phyloP scores from a whole-genome alignment of 75 land plant genomes.

The Picea glauca region DNA sequence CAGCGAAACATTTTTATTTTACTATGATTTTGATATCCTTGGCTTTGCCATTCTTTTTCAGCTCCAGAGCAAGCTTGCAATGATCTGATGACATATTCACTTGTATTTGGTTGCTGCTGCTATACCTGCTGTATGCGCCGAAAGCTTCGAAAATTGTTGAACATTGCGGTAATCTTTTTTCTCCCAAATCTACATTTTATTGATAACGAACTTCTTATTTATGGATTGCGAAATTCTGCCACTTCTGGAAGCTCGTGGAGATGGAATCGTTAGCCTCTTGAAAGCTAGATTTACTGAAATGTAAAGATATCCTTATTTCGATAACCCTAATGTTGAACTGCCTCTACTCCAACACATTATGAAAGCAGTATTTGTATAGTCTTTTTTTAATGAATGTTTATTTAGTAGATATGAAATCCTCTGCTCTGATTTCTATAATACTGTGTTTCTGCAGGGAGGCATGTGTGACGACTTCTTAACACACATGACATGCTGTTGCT shows the following conservation, averaged over 20 bases:
- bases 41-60: conserved; percentile 19
- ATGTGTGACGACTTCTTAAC: conserved; percentile 81
- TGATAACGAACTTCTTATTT: neutral
- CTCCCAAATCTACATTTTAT: neutral
- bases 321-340: neutral
- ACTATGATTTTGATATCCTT: neutral
- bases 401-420: neutral
- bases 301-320: neutral
- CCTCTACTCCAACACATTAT: neutral
- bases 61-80: conserved; percentile 83
- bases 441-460: conserved; percentile 64
- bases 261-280: neutral
- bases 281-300: neutral
- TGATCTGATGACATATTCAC: conserved; percentile 80
- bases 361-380: neutral
- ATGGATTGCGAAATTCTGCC: neutral
- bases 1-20: neutral
- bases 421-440: neutral
- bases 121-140: conserved; percentile 88
- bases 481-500: conserved; percentile 88
- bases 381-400: neutral
- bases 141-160: conserved; percentile 70
- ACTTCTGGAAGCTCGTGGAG: neutral
- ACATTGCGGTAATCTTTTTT: conserved; percentile 58
- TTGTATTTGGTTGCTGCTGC: conserved; percentile 82